Conservation (phyloP, 257 asterid species). For the Echium plantagineum region DNA sequence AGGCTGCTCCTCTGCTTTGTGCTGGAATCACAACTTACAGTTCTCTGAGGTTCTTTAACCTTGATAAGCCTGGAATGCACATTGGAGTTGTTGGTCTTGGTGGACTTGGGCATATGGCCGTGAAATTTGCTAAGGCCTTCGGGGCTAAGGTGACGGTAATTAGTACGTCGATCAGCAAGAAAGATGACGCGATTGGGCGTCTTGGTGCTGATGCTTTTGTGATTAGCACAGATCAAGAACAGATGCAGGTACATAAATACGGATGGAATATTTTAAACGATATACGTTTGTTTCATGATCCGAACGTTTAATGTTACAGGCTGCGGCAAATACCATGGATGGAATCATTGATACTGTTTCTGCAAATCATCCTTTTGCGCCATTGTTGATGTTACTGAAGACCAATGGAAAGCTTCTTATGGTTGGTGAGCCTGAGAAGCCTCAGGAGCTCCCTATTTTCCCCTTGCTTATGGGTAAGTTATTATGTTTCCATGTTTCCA, state of each 20-base stretch:
- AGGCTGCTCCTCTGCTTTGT: slow-evolving; percentile 8
- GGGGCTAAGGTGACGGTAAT: slow-evolving; percentile 10
- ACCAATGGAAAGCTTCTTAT: slow-evolving; percentile 22
- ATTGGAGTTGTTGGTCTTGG: slow-evolving; percentile 10
- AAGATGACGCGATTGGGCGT: slow-evolving; percentile 3
- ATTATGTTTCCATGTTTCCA: no score
- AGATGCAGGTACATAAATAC: slow-evolving; percentile 2
- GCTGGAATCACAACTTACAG: slow-evolving; percentile 9
- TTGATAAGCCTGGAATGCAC: slow-evolving; percentile 3
- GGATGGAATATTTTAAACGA: no score
- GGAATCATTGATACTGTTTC: slow-evolving; percentile 24
- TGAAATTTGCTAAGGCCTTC: slow-evolving; percentile 9
- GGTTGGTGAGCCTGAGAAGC: slow-evolving; percentile 21
- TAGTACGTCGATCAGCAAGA: slow-evolving; percentile 6
- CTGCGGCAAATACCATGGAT: slow-evolving; percentile 11
- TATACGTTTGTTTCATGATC: no score
- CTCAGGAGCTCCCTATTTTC: slow-evolving; percentile 15
- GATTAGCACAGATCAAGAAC: slow-evolving; percentile 1
- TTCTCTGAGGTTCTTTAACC: slow-evolving; percentile 2
- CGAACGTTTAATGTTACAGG: slow-evolving; percentile 1
- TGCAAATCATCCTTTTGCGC: slow-evolving; percentile 18
- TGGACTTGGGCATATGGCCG: slow-evolving; percentile 14
- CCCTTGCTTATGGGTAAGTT: slow-evolving; percentile 17
- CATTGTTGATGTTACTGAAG: slow-evolving; percentile 19
- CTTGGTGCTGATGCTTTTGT: slow-evolving; percentile 11